Evolutionary conservation across 2,329 filamentous ascomycete genomes (phyloP).

Genomic region (Chaetomiaceae sp.): DNA sequence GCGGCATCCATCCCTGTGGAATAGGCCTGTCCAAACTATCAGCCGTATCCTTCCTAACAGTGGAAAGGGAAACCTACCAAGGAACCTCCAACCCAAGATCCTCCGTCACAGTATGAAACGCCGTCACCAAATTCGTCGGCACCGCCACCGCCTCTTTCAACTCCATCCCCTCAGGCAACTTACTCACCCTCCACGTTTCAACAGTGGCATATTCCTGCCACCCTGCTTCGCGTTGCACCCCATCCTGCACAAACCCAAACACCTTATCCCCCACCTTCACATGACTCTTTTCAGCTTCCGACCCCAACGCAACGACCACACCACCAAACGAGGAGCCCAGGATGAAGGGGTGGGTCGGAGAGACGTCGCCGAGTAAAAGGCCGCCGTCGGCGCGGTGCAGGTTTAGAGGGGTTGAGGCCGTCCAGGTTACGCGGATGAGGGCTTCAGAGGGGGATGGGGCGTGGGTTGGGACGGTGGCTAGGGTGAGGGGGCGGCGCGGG

Average conservation of each 20-base stretch:
- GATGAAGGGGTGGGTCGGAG: constrained; percentile 38
- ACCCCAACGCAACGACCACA: constrained; percentile 47
- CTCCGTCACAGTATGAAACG: constrained; percentile 47
- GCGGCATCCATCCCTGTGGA: constrained; percentile 21
- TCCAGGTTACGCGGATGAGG: constrained; percentile 52
- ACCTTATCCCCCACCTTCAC: constrained; percentile 48
- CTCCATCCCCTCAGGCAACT: constrained; percentile 39
- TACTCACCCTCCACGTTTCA: constrained; percentile 45
- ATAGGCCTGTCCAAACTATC: constrained; percentile 37
- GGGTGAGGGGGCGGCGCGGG: constrained; percentile 25
- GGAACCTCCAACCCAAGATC: constrained; percentile 52
- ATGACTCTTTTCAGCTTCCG: constrained; percentile 33
- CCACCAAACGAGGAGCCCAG: constrained; percentile 51
- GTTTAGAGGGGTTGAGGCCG: constrained; percentile 57
- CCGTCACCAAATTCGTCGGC: constrained; percentile 55
- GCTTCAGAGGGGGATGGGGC: constrained; percentile 44
- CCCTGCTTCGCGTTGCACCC: constrained; percentile 43
- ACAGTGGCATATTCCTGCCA: constrained; percentile 54
- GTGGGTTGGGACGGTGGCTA: constrained; percentile 27
- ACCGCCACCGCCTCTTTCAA: constrained; percentile 48
- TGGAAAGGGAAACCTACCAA: constrained; percentile 32
- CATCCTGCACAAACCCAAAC: constrained; percentile 49
- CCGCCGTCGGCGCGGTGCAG: constrained; percentile 59
- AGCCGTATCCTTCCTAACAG: neutral
- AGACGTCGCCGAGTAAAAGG: constrained; percentile 40